Percentiles rank a stretch among this genome's conserved stretches.
phyloP scores from a whole-genome alignment of 768 basidiomycete species.

The Boletellus sp. region DNA sequence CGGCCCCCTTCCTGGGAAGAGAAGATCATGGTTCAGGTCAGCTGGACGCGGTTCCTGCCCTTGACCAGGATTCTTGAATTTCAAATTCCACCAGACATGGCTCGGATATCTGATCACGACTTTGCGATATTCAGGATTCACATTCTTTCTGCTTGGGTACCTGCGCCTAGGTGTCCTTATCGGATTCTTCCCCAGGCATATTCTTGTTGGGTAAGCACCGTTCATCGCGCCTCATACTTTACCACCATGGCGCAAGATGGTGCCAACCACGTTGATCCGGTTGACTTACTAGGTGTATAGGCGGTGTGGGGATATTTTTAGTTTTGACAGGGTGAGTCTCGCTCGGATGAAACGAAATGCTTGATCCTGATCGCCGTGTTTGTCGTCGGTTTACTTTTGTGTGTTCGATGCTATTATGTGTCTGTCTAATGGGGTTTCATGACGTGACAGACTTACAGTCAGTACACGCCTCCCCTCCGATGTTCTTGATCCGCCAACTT shows the following conservation, averaged over 20 bases:
- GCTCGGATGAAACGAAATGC: not conserved
- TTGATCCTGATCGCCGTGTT: conserved; percentile 1
- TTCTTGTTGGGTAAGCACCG: conserved; percentile 78
- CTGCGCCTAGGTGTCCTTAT: conserved; percentile 81
- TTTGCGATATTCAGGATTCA: conserved; percentile 32
- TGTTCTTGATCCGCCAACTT: conserved; percentile 59
- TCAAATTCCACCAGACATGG: not conserved
- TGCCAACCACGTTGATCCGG: not conserved
- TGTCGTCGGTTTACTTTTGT: not conserved
- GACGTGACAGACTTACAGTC: conserved; percentile 65
- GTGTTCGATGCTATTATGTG: not conserved
- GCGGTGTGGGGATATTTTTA: conserved; percentile 93
- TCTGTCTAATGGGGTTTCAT: not conserved
- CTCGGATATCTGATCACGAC: conserved; percentile 6
- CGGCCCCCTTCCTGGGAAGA: not conserved
- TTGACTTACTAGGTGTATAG: conserved; percentile 59
- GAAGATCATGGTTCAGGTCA: not conserved
- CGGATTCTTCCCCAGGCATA: conserved; percentile 95
- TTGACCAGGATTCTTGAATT: conserved; percentile 11
- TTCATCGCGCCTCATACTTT: conserved; percentile 1
- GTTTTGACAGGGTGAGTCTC: conserved; percentile 74
- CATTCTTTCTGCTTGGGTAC: conserved; percentile 84
- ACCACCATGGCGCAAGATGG: not conserved
- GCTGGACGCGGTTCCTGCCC: not conserved
- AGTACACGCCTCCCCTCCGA: conserved; percentile 79